Evolutionary conservation across 2,329 filamentous ascomycete species (phyloP).

Genomic region (Peltaster fructicola): DNA sequence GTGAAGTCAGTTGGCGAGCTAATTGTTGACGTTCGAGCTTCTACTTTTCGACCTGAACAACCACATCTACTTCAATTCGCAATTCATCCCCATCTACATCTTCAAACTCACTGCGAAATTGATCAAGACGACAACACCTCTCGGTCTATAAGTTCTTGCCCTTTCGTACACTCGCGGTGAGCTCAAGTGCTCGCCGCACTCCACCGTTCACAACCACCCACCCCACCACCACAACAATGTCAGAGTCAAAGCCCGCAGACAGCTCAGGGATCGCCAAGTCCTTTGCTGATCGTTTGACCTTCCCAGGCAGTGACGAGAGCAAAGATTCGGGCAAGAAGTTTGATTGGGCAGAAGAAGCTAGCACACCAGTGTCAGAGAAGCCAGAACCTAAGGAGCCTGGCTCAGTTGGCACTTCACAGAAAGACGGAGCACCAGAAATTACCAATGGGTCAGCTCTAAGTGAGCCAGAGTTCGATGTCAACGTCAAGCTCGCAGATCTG

Average conservation of each 20-base stretch:
- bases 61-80: too few relatives aligned
- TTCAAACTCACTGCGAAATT: too few relatives aligned
- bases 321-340: constrained; percentile 8
- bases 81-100: too few relatives aligned
- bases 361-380: constrained; percentile 7
- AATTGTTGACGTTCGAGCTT: too few relatives aligned
- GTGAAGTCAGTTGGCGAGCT: too few relatives aligned
- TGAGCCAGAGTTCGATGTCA: constrained; percentile 71
- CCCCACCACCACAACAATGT: constrained; percentile 3
- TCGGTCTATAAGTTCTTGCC: too few relatives aligned
- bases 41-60: too few relatives aligned
- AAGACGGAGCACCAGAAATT: constrained; percentile 28
- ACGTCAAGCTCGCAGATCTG: constrained; percentile 80
- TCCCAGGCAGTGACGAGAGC: constrained; percentile 6
- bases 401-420: constrained; percentile 11
- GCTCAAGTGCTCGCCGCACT: not conserved
- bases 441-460: constrained; percentile 29
- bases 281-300: constrained; percentile 14
- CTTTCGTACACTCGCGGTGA: too few relatives aligned
- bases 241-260: constrained; percentile 4
- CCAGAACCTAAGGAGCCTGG: constrained; percentile 4
- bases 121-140: too few relatives aligned
- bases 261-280: constrained; percentile 9
- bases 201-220: constrained; percentile 1
- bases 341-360: constrained; percentile 19